Base-by-base conservation (phyloP, 305 asterid genomes). In the Rubia tinctorum region DNA sequence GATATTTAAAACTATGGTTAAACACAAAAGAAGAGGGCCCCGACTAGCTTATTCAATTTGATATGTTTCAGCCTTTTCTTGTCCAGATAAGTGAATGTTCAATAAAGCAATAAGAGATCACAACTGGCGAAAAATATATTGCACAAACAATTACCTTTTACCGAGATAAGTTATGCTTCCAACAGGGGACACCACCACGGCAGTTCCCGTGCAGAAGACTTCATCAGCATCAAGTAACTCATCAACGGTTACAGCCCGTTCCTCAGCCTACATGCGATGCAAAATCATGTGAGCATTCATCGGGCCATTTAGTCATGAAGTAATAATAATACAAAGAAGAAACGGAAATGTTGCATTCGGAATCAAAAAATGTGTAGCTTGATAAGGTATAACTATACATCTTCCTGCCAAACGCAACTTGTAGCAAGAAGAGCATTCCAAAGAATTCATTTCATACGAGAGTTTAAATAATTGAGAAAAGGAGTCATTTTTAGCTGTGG, bases 121-220 rank as follows among this genome's bases (percentile, higher is more conserved):
- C 66, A 3, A 15, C 68, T 2, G 25, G 30, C 30, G 12, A 6
- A 63, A 30, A 27, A 37, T 14, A 65, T 70, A 63, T 22, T 23
- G 7, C 23, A 59, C 40, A 61, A 18, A 47, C 8, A 45, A 42
- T 79, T 75, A 91, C 98, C 95, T 89, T 85, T 85, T 84, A 78
- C 86, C 84, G 23, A 64, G 84, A 80, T 90, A 86, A 27, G 99
- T 95, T 58, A 95, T 83, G 86, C 98, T 92, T 77, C 99, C 99
- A 10, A 95, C 99, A 40, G 99, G 99, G 59, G 97, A 87, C 59
- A 95, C 84, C 67, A 92, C 99, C 49, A 95, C 98, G 1, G 98
- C 99, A 40, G 99, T 92, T 78, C 99, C 99, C 0, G 97, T 95
- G 76, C 99, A 95, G 77, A 95, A 95, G 37, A 95, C 97, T 83